A percentile compares a stretch with the other conserved stretches of the same genome.
Conservation (phyloP, 139 green algal genomes). For the Micractinium conductrix region DNA sequence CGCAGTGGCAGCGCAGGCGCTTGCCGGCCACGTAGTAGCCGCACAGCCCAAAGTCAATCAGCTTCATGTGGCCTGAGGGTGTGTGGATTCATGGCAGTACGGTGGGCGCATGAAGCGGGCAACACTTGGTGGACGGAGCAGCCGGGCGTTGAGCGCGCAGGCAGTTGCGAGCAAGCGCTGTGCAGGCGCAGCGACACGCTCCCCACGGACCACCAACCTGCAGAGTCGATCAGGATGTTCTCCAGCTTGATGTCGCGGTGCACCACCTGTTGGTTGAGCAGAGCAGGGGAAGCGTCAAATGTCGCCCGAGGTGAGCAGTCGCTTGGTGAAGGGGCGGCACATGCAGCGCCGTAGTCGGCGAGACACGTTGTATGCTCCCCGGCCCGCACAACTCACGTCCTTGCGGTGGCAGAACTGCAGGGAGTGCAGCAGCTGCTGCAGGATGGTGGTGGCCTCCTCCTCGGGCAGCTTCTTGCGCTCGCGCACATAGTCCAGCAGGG, state of each 20-base stretch:
- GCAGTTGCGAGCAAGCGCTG: too few relatives aligned
- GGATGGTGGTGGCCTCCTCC: conserved; percentile 70
- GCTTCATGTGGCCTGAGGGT: conserved; percentile 73
- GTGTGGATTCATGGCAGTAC: too few relatives aligned
- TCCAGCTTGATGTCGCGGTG: conserved; percentile 78
- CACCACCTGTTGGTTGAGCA: conserved; percentile 39
- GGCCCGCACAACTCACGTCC: conserved; percentile 56
- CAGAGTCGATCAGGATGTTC: conserved; percentile 79
- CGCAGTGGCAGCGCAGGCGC: conserved; percentile 70
- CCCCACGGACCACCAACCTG: too few relatives aligned
- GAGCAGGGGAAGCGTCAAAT: too few relatives aligned
- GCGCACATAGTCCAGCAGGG: conserved; percentile 89
- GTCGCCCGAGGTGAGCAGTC: too few relatives aligned
- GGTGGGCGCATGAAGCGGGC: too few relatives aligned
- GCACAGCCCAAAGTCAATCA: conserved; percentile 92
- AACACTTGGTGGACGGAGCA: too few relatives aligned
- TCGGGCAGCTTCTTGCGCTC: conserved; percentile 80
- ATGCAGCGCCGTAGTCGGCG: too few relatives aligned
- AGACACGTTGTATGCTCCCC: neutral
- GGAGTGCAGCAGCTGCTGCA: conserved; percentile 76
- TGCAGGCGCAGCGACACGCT: too few relatives aligned
- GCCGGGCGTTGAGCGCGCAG: too few relatives aligned
- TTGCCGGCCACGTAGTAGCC: conserved; percentile 51
- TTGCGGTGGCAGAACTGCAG: conserved; percentile 83
- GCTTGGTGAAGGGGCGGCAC: neutral